phyloP scores from a whole-genome alignment of 148 eudicot species.

The Arctostaphylos glauca region DNA sequence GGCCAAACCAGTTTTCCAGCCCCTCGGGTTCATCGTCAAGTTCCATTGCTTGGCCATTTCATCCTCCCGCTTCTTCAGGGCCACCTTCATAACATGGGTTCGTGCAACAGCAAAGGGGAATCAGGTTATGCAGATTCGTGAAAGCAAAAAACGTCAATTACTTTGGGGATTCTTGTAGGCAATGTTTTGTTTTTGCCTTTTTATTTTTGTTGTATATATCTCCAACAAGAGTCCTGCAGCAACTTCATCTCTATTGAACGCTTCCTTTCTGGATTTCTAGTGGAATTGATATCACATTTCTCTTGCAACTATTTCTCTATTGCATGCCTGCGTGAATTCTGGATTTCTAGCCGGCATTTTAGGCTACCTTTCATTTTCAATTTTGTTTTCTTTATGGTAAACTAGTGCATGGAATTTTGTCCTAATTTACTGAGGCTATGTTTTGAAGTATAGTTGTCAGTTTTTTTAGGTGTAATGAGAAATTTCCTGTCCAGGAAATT shows the following conservation, averaged over 20 bases:
- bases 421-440: not conserved
- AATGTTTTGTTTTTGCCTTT: not conserved
- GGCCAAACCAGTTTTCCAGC: constrained; percentile 36
- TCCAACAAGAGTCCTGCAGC: not conserved
- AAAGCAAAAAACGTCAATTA: constrained; percentile 20
- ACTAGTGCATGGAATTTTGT: not conserved
- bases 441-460: no score
- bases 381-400: not conserved
- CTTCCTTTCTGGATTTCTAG: not conserved
- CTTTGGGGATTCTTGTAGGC: not conserved
- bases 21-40: constrained; percentile 24
- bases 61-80: constrained; percentile 34
- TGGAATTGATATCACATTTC: no score
- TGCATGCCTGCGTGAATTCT: not conserved
- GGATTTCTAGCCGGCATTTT: not conserved
- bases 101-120: constrained; percentile 31
- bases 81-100: not conserved
- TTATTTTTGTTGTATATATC: not conserved
- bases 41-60: constrained; percentile 27
- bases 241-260: not conserved
- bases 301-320: not conserved
- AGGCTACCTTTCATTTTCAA: not conserved
- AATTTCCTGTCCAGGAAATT: no score
- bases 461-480: no score
- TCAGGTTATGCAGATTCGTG: constrained; percentile 32